Percentiles rank a stretch among this genome's conserved stretches.
Evolutionary conservation across 441 rosid genomes (phyloP).

Genomic region (Aleurites moluccanus): DNA sequence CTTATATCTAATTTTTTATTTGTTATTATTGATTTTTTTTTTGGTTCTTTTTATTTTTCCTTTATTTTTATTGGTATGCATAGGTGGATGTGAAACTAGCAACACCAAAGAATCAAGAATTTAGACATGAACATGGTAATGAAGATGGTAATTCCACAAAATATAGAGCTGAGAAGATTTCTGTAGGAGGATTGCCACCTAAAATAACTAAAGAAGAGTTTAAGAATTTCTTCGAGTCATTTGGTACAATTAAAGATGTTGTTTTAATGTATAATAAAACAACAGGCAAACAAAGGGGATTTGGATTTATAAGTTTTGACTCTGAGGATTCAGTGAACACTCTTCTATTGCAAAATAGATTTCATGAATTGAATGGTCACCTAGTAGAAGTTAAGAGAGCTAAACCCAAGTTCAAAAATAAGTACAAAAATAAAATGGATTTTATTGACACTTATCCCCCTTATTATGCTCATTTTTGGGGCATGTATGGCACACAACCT

Average conservation of each 20-base stretch:
- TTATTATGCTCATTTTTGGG: not conserved
- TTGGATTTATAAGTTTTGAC: slow-evolving; percentile 41
- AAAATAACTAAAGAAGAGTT: slow-evolving; percentile 27
- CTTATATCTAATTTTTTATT: not conserved
- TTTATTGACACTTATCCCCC: not conserved
- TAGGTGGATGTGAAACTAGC: slow-evolving; percentile 38
- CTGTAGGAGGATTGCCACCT: slow-evolving; percentile 40
- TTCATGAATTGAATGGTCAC: slow-evolving; percentile 16
- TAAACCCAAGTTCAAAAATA: slow-evolving; percentile 16
- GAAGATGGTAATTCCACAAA: not conserved
- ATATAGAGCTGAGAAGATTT: slow-evolving; percentile 22
- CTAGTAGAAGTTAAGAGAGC: slow-evolving; percentile 36
- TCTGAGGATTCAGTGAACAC: slow-evolving; percentile 25
- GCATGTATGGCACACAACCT: not conserved
- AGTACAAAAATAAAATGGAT: not conserved
- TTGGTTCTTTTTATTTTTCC: too few species aligned
- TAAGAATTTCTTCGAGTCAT: slow-evolving; percentile 23
- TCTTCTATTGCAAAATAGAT: slow-evolving; percentile 15
- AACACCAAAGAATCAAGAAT: not conserved
- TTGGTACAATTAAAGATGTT: slow-evolving; percentile 24
- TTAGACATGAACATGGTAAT: not conserved
- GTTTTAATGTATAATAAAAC: slow-evolving; percentile 21
- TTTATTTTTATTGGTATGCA: not conserved
- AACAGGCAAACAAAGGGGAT: slow-evolving; percentile 28
- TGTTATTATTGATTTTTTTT: too few species aligned